phyloP scores from a whole-genome alignment of 192 early-diverging fungal species.

The Ambispora gerdemannii region DNA sequence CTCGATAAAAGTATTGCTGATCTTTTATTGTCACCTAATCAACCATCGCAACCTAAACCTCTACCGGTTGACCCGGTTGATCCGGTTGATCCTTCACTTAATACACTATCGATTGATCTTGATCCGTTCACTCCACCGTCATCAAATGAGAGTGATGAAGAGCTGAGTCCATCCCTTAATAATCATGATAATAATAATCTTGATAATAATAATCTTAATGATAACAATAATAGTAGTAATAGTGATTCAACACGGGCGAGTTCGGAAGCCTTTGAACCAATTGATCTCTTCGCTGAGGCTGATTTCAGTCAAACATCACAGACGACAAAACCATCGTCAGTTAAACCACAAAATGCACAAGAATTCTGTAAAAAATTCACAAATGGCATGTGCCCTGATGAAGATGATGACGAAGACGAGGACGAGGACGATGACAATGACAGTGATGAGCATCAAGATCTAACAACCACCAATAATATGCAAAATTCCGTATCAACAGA shows the following conservation, averaged over 20 bases:
- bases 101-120: too few relatives aligned
- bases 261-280: neutral
- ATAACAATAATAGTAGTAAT: neutral
- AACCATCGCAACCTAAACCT: neutral
- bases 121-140: constrained; percentile 34
- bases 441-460: too few relatives aligned
- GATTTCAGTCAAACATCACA: neutral
- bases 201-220: neutral
- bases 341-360: constrained; percentile 25
- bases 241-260: neutral
- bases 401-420: neutral
- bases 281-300: too few relatives aligned
- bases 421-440: neutral
- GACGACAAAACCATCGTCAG: neutral
- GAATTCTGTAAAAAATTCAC: constrained; percentile 31
- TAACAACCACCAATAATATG: too few relatives aligned
- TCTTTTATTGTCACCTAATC: too few relatives aligned
- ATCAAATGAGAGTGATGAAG: constrained; percentile 26
- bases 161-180: neutral
- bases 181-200: neutral
- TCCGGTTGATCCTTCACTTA: too few relatives aligned
- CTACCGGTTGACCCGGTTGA: constrained; percentile 1
- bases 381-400: constrained; percentile 13
- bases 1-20: constrained; percentile 23
- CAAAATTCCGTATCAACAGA: neutral